Conservation (phyloP, 805 yeast species). For the Naumovozyma baii region DNA sequence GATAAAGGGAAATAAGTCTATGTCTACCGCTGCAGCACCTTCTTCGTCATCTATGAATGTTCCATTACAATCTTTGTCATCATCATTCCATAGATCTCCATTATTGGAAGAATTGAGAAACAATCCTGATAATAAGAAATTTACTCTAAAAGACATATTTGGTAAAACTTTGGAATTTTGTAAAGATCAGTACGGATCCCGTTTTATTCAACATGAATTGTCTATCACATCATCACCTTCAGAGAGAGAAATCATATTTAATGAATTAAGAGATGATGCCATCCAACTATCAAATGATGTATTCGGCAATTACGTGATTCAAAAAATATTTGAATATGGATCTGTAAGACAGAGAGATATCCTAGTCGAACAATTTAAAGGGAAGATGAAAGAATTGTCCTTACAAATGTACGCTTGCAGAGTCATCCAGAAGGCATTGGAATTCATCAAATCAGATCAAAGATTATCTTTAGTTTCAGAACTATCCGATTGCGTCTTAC, state of each 20-base stretch:
- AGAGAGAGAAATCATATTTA: slow-evolving; percentile 73
- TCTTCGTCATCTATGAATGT: slow-evolving; percentile 5
- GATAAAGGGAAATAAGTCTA: background rate
- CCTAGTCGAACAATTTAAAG: slow-evolving; percentile 46
- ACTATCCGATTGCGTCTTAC: slow-evolving; percentile 48
- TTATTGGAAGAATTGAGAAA: slow-evolving; percentile 72
- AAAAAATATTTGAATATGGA: slow-evolving; percentile 84
- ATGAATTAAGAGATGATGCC: slow-evolving; percentile 67
- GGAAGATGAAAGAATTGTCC: slow-evolving; percentile 65
- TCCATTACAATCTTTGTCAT: slow-evolving; percentile 12
- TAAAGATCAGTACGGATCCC: slow-evolving; percentile 93
- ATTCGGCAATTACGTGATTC: slow-evolving; percentile 95
- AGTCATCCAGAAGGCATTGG: slow-evolving; percentile 90
- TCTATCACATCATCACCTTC: slow-evolving; percentile 45
- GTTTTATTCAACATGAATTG: slow-evolving; percentile 88
- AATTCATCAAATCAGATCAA: slow-evolving; percentile 52
- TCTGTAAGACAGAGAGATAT: slow-evolving; percentile 56
- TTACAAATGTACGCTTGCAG: slow-evolving; percentile 97
- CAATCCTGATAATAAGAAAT: slow-evolving; percentile 45
- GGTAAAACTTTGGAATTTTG: slow-evolving; percentile 88
- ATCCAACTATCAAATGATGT: slow-evolving; percentile 88
- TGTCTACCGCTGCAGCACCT: slow-evolving; percentile 1
- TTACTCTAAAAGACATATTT: slow-evolving; percentile 58
- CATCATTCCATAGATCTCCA: slow-evolving; percentile 50
- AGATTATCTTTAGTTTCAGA: slow-evolving; percentile 65